Percentiles rank a stretch among this genome's conserved stretches.
These are phyloP conservation scores for Amanita fuliginea DNA, from an alignment of 768 basidiomycete species.

Conservation along the genomic window DNA sequence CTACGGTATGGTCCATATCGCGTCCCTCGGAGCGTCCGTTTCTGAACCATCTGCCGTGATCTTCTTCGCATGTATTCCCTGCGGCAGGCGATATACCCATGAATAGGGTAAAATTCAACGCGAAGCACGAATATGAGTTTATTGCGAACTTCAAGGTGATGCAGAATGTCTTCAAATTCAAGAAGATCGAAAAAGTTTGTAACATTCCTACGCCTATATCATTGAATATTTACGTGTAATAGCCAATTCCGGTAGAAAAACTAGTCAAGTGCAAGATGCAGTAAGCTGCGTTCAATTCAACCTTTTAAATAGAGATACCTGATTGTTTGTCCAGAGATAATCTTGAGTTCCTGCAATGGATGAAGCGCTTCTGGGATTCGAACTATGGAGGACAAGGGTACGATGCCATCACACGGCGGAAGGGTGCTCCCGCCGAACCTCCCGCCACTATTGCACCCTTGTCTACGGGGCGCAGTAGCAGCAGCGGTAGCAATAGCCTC, in stretches of 20 bases:
- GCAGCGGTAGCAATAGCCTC: conserved; percentile 15
- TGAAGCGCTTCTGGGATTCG: conserved; percentile 90
- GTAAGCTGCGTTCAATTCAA: conserved; percentile 34
- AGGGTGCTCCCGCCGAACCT: conserved; percentile 63
- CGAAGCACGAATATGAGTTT: conserved; percentile 94
- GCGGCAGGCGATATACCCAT: conserved; percentile 78
- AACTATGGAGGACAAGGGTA: conserved; percentile 85
- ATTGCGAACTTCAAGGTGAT: conserved; percentile 93
- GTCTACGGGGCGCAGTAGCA: conserved; percentile 24
- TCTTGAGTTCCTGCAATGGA: conserved; percentile 97
- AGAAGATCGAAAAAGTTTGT: conserved; percentile 89
- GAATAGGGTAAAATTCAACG: conserved; percentile 89
- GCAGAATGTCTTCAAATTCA: conserved; percentile 83
- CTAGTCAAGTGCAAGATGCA: conserved; percentile 99
- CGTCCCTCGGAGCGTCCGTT: conserved; percentile 6
- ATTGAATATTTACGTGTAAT: conserved; percentile 5
- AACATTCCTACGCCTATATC: background rate
- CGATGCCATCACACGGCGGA: conserved; percentile 73
- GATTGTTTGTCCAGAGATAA: conserved; percentile 57
- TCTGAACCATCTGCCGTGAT: conserved; percentile 4
- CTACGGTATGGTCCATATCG: conserved; percentile 45
- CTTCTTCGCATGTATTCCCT: conserved; percentile 6
- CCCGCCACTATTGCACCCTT: conserved; percentile 75
- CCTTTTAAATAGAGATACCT: background rate
- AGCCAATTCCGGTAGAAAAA: conserved; percentile 94